Conservation (phyloP, 169 alveolate genomes). For the Pseudocohnilembus persalinus region DNA sequence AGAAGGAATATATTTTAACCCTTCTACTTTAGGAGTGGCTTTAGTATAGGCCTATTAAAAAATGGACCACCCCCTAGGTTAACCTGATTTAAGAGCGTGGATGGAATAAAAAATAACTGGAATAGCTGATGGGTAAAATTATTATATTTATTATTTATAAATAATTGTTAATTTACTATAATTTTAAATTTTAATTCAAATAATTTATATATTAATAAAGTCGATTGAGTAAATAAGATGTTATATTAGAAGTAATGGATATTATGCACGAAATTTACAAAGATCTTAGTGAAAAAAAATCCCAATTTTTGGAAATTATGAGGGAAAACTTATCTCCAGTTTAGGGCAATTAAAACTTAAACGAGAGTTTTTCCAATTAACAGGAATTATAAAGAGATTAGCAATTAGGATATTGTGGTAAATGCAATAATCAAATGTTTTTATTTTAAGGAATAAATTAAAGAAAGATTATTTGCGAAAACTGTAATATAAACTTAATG, state of each 20-base stretch:
- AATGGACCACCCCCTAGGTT: not conserved
- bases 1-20: not conserved
- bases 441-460: not conserved
- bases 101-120: not conserved
- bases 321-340: not conserved
- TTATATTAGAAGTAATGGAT: not conserved
- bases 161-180: too few species aligned
- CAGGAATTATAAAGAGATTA: not conserved
- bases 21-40: not conserved
- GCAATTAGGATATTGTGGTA: not conserved
- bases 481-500: not conserved
- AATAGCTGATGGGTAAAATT: not conserved
- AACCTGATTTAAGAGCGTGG: not conserved
- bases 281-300: not conserved
- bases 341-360: too few species aligned
- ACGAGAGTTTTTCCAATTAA: not conserved
- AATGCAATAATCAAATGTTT: not conserved
- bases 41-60: not conserved
- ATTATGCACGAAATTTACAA: not conserved
- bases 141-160: too few species aligned
- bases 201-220: too few species aligned
- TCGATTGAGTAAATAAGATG: not conserved
- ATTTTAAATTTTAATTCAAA: too few species aligned
- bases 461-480: not conserved
- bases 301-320: not conserved